phyloP scores from a whole-genome alignment of 2,329 filamentous ascomycete genomes.

The Aspergillus alliaceus region DNA sequence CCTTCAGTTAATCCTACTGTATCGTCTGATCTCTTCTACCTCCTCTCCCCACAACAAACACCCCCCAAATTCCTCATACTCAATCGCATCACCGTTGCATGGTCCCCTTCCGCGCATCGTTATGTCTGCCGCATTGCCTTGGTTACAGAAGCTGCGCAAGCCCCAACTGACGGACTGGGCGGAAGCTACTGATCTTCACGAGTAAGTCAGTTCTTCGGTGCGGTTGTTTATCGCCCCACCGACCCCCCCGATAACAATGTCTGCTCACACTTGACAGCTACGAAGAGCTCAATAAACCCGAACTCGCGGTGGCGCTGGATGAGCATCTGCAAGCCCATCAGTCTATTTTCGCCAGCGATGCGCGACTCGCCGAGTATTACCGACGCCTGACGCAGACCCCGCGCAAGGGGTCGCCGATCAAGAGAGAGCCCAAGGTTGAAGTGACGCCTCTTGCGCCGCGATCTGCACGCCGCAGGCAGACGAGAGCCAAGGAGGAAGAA shows the following conservation, averaged over 20 bases:
- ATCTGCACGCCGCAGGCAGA: constrained; percentile 37
- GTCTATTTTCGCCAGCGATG: constrained; percentile 62
- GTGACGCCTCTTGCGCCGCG: constrained; percentile 23
- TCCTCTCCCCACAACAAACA: too few relatives aligned
- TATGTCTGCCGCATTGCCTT: constrained; percentile 68
- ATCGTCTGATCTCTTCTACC: background rate
- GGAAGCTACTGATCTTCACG: constrained; percentile 66
- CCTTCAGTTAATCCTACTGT: too few relatives aligned
- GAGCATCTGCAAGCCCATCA: constrained; percentile 70
- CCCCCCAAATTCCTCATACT: too few relatives aligned
- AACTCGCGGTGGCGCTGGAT: constrained; percentile 75
- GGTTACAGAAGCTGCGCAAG: constrained; percentile 81
- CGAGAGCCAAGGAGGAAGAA: constrained; percentile 36
- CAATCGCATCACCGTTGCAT: constrained; percentile 53
- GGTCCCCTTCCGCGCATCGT: constrained; percentile 35
- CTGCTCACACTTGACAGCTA: constrained; percentile 50
- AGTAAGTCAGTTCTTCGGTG: constrained; percentile 58
- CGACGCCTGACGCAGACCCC: constrained; percentile 46
- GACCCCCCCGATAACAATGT: background rate
- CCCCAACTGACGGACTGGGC: constrained; percentile 74
- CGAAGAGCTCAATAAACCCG: constrained; percentile 71
- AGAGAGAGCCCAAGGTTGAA: constrained; percentile 46
- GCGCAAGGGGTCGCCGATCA: constrained; percentile 47
- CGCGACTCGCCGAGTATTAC: constrained; percentile 74
- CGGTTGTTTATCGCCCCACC: constrained; percentile 1